Evolutionary conservation across 805 yeast species (phyloP).

Genomic region (Suhomyces xylopsoci): DNA sequence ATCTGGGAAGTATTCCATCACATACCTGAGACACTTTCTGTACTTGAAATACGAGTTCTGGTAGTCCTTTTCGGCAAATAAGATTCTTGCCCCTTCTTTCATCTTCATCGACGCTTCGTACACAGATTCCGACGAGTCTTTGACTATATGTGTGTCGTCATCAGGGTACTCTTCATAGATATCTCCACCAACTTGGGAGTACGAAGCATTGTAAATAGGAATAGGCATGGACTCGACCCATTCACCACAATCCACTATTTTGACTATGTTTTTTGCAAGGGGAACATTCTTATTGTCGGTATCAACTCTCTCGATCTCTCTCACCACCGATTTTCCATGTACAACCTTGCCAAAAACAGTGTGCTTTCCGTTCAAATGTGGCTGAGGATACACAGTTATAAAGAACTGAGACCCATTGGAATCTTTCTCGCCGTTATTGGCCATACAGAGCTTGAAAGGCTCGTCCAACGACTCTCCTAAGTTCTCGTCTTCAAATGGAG

Average conservation of each 20-base stretch:
- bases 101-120: slow-evolving; percentile 51
- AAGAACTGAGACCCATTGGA: slow-evolving; percentile 68
- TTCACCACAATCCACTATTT: slow-evolving; percentile 56
- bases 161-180: slow-evolving; percentile 75
- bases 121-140: slow-evolving; percentile 54
- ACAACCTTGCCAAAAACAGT: slow-evolving; percentile 72
- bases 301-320: slow-evolving; percentile 55
- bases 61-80: slow-evolving; percentile 53
- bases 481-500: slow-evolving; percentile 58
- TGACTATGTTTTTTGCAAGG: slow-evolving; percentile 37
- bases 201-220: slow-evolving; percentile 64
- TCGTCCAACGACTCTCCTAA: slow-evolving; percentile 38
- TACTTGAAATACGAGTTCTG: slow-evolving; percentile 61
- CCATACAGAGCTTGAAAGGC: slow-evolving; percentile 60
- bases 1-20: slow-evolving; percentile 72
- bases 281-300: slow-evolving; percentile 44
- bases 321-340: slow-evolving; percentile 64
- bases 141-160: slow-evolving; percentile 59
- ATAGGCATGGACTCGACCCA: slow-evolving; percentile 54
- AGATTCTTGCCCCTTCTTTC: slow-evolving; percentile 62
- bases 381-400: slow-evolving; percentile 63
- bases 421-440: slow-evolving; percentile 48
- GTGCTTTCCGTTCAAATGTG: slow-evolving; percentile 75
- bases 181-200: slow-evolving; percentile 63
- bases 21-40: slow-evolving; percentile 61